Evolutionary conservation across 129 eudicot species (phyloP), one percentile per base, ranked within the genome.

Genomic region (Helianthus tuberosus): DNA sequence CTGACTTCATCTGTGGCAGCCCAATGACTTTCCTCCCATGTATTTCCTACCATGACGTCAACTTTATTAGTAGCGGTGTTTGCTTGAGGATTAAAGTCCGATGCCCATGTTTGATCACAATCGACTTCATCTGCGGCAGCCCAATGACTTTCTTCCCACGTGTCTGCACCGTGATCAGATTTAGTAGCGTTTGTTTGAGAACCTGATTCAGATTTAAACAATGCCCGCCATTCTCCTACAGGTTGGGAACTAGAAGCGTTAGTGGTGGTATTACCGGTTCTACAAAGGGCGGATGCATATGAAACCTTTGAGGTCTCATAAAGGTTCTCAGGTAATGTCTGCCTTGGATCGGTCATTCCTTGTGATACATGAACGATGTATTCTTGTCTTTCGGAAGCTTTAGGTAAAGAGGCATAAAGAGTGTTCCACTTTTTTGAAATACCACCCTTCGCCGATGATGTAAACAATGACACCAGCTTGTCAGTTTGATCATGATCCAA

Each of bases 401-500:
- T 48, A 32, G 81, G 77, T 52, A 72, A 47, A 54, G 64, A 55
- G 46, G 58, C 39, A 27, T 61, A 68, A 0, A 50, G 16, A 12
- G 20, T 25, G 71, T 54, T 88, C 66, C 55, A 39, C 63, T 36
- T 76, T 35, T 77, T 68, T 29, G 84, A 69, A 41, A 36, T 38
- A 64, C 27, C 54, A 7, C 54, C 50, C 20, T 59, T 60, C 17
- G 46, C 46, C 4, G 77, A 80, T 57, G 89, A 55, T 63, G 64
- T 69, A 71, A 93, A 93, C 61, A 84, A 20, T 12, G 85, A 52
- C 32, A 83, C 69, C 79, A 93, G 69, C 51, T 80, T 64, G 5
- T 69, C 66, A 11, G 84, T 79, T 39, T 93, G 98, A 55, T 20
- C 50, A 65, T 25, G 75, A 69, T 93, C 96, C 27, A 93, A 77